These are phyloP conservation scores for Penicillium sp. DNA, from an alignment of 2,329 filamentous ascomycete genomes.

Conservation along the genomic window DNA sequence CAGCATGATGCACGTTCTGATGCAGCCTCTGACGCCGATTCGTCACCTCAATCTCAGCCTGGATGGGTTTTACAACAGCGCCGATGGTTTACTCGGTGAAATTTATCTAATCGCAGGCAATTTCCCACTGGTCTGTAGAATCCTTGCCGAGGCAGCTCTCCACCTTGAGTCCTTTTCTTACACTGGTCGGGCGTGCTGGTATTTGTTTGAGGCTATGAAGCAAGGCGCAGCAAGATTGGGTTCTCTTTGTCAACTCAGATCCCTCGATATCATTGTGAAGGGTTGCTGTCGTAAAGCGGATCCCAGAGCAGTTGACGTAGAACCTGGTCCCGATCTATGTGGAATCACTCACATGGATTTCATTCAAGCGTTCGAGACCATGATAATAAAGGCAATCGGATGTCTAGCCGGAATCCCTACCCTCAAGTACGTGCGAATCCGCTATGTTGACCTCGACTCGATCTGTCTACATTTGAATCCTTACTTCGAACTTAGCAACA, in stretches of 20 bases:
- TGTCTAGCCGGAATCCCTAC: conserved; percentile 59
- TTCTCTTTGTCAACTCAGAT: conserved; percentile 51
- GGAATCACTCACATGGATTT: conserved; percentile 72
- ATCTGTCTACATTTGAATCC: conserved; percentile 69
- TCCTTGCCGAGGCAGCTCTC: conserved; percentile 60
- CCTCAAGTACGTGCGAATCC: conserved; percentile 67
- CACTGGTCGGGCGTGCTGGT: conserved; percentile 68
- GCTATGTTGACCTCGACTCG: conserved; percentile 74
- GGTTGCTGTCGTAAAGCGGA: conserved; percentile 63
- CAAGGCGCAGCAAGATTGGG: conserved; percentile 40
- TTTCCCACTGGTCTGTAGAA: conserved; percentile 66
- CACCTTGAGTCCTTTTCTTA: conserved; percentile 68
- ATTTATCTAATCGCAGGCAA: not conserved
- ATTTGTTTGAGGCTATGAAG: conserved; percentile 64
- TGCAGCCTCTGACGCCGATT: conserved; percentile 57
- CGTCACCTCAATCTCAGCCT: conserved; percentile 66
- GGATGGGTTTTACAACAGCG: conserved; percentile 69
- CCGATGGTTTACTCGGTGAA: conserved; percentile 43
- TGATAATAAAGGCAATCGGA: conserved; percentile 64
- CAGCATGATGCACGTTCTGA: conserved; percentile 65
- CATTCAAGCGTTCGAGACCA: conserved; percentile 67
- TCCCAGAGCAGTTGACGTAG: not conserved
- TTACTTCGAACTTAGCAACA: conserved; percentile 64
- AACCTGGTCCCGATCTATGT: conserved; percentile 36
- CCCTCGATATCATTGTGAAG: conserved; percentile 70